Evolutionary conservation across 345 rosid genomes (phyloP).

Genomic region (Eucalyptus melliodora): DNA sequence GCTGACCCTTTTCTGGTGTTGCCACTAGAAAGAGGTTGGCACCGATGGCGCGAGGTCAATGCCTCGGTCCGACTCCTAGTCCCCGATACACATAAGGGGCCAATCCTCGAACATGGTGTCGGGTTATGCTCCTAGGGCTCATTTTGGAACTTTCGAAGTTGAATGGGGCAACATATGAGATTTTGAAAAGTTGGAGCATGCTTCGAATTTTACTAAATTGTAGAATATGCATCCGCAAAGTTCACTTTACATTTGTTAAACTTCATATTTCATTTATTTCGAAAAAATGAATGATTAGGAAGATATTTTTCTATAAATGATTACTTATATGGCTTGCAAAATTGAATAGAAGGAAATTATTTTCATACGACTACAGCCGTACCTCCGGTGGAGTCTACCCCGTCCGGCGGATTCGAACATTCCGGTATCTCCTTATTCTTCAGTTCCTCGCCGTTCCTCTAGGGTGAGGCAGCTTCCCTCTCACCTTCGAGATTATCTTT

Average conservation of each 20-base stretch:
- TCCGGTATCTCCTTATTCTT: background rate
- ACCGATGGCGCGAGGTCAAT: background rate
- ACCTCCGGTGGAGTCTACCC: background rate
- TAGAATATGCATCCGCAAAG: background rate
- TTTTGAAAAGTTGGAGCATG: background rate
- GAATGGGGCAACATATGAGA: background rate
- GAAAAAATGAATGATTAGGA: fast-evolving
- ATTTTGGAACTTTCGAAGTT: background rate
- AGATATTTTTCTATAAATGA: no score
- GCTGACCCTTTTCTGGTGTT: background rate
- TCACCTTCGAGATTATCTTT: background rate
- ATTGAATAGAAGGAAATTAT: no score
- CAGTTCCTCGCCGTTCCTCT: background rate
- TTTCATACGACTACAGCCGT: background rate
- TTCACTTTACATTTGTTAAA: background rate
- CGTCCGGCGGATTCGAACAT: background rate
- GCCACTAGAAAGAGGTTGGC: background rate
- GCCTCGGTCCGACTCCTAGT: background rate
- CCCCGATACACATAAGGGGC: background rate
- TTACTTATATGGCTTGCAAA: no score
- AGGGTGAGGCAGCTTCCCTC: background rate
- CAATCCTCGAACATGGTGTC: background rate
- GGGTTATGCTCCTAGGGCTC: background rate
- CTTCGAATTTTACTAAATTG: background rate
- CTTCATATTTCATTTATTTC: background rate